Percentiles rank a stretch among this genome's conserved stretches.
phyloP scores from a whole-genome alignment of 148 eudicot species.

The Rhododendron ferrugineum region DNA sequence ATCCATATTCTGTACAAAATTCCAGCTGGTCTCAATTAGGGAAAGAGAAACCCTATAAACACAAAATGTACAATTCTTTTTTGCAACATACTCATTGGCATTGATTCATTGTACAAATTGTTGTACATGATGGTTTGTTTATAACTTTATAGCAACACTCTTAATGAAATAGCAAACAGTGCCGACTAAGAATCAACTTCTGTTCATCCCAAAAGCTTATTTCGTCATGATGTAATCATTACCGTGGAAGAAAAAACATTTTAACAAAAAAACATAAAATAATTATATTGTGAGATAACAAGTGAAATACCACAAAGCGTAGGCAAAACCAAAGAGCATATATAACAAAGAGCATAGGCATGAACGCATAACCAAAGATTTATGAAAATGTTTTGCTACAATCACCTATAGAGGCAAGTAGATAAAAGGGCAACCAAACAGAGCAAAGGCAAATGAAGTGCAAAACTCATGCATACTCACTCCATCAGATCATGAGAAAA shows the following conservation, averaged over 20 bases:
- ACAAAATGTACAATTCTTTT: background rate
- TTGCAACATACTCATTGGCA: background rate
- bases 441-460: background rate
- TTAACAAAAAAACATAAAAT: background rate
- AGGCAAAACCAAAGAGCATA: no score
- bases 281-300: background rate
- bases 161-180: background rate
- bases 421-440: background rate
- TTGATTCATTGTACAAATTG: background rate
- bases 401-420: background rate
- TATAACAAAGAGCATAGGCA: background rate
- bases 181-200: background rate
- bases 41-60: background rate
- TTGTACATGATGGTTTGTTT: background rate
- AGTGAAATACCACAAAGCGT: background rate
- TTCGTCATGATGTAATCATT: background rate
- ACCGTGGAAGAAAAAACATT: background rate
- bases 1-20: conserved; percentile 36
- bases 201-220: background rate
- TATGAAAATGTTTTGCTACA: background rate
- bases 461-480: background rate
- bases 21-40: background rate
- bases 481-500: background rate
- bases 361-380: background rate
- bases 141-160: background rate